These are phyloP conservation scores for Xylaria castorea DNA, from an alignment of 495 filamentous ascomycete species.

Conservation along the genomic window DNA sequence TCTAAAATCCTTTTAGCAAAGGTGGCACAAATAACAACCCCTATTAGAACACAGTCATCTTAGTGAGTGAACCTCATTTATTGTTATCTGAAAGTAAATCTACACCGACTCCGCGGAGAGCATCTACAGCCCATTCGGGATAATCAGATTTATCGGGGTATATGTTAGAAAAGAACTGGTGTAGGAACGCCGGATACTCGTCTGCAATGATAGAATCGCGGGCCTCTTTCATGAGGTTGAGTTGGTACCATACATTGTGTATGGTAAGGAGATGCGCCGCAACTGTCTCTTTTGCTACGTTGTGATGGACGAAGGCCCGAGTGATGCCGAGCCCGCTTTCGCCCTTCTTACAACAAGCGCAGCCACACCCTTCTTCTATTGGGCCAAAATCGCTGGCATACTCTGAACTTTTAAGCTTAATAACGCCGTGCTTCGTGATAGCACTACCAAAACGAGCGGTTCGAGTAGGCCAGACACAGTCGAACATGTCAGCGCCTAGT, in stretches of 20 bases:
- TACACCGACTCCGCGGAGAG: constrained; percentile 83
- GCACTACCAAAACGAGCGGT: constrained; percentile 97
- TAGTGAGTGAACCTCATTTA: constrained; percentile 13
- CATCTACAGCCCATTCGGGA: constrained; percentile 84
- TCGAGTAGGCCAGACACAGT: constrained; percentile 97
- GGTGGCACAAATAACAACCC: not conserved
- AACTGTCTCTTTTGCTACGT: constrained; percentile 91
- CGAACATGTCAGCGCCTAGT: constrained; percentile 98
- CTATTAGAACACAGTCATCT: not conserved
- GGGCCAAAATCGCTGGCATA: constrained; percentile 83
- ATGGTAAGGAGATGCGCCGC: constrained; percentile 93
- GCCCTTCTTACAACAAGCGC: constrained; percentile 74
- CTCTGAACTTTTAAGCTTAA: constrained; percentile 80
- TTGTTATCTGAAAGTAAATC: constrained; percentile 61
- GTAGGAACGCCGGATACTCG: constrained; percentile 78
- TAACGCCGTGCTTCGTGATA: constrained; percentile 76
- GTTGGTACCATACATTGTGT: constrained; percentile 92
- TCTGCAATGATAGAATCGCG: constrained; percentile 84
- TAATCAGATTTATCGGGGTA: constrained; percentile 72
- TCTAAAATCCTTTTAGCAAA: too few species aligned
- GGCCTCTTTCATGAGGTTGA: constrained; percentile 77
- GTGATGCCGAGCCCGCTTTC: constrained; percentile 83
- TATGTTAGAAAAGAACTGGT: constrained; percentile 73
- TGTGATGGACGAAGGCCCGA: constrained; percentile 87
- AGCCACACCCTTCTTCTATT: constrained; percentile 81